Evolutionary conservation across 2,329 filamentous ascomycete genomes (phyloP).

Genomic region (Rutstroemia sp.): DNA sequence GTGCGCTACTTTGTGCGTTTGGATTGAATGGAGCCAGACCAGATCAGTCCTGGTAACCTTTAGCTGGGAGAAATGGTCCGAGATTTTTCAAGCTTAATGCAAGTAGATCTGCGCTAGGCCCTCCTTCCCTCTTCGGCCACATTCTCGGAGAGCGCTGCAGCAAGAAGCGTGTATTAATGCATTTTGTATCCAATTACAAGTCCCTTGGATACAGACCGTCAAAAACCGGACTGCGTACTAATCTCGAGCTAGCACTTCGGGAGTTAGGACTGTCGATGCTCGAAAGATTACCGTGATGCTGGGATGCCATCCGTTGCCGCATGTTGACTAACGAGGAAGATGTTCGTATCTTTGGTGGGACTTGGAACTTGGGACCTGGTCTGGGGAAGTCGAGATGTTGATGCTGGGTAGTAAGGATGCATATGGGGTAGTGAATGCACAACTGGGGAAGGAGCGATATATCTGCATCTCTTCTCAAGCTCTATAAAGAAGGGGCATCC

Average conservation of each 20-base stretch:
- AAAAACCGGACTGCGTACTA: too few species aligned
- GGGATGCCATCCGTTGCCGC: not conserved
- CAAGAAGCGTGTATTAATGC: not conserved
- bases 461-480: not conserved
- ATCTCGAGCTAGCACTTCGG: too few species aligned
- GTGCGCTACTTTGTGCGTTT: too few species aligned
- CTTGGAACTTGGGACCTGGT: not conserved
- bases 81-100: not conserved
- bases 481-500: slow-evolving; percentile 2
- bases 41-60: not conserved
- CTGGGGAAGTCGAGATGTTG: not conserved
- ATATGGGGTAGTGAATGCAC: not conserved
- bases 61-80: too few species aligned
- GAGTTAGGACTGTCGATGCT: too few species aligned
- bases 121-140: not conserved
- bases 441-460: not conserved
- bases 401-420: not conserved
- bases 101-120: not conserved
- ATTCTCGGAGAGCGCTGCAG: not conserved
- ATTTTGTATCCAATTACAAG: not conserved
- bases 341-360: not conserved
- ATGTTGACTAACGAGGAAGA: not conserved
- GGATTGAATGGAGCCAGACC: too few species aligned
- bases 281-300: not conserved
- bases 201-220: too few species aligned